phyloP scores from a whole-genome alignment of 169 alveolate genomes.

The Cryptosporidium sp. region DNA sequence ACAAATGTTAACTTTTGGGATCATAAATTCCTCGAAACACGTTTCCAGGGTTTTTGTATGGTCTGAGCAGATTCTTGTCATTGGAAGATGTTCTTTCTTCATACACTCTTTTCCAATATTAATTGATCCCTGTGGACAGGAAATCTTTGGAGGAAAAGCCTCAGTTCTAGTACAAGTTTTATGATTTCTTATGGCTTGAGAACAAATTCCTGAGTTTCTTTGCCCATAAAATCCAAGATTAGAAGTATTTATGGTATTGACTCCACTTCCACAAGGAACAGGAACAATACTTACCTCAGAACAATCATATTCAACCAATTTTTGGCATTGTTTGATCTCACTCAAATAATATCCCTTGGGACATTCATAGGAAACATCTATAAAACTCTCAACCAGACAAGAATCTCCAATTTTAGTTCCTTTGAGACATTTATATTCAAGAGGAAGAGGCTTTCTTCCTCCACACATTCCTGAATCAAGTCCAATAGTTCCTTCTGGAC shows the following conservation, averaged over 20 bases:
- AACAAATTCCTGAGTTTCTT: constrained; percentile 13
- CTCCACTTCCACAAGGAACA: constrained; percentile 23
- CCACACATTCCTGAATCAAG: constrained; percentile 25
- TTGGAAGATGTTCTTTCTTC: constrained; percentile 41
- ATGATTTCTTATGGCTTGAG: constrained; percentile 35
- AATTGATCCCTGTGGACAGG: constrained; percentile 53
- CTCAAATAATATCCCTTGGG: constrained; percentile 53
- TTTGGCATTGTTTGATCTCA: constrained; percentile 60
- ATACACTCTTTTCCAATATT: constrained; percentile 62
- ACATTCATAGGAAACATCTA: constrained; percentile 46
- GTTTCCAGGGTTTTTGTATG: constrained; percentile 12
- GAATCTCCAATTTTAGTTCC: constrained; percentile 66
- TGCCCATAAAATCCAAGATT: neutral
- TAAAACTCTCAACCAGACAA: constrained; percentile 42
- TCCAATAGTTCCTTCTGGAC: constrained; percentile 43
- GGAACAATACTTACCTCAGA: constrained; percentile 44
- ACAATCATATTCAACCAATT: constrained; percentile 62
- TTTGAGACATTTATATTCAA: constrained; percentile 31
- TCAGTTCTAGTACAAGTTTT: constrained; percentile 70
- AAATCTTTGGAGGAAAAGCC: constrained; percentile 57
- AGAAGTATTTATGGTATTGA: neutral
- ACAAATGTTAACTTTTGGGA: constrained; percentile 30
- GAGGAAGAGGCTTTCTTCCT: constrained; percentile 44
- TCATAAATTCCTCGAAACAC: constrained; percentile 17
- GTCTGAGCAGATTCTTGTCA: constrained; percentile 56